Evolutionary conservation across 768 basidiomycete genomes (phyloP), one percentile per base, ranked within the genome.

Genomic region (Panaeolus cyanescens): DNA sequence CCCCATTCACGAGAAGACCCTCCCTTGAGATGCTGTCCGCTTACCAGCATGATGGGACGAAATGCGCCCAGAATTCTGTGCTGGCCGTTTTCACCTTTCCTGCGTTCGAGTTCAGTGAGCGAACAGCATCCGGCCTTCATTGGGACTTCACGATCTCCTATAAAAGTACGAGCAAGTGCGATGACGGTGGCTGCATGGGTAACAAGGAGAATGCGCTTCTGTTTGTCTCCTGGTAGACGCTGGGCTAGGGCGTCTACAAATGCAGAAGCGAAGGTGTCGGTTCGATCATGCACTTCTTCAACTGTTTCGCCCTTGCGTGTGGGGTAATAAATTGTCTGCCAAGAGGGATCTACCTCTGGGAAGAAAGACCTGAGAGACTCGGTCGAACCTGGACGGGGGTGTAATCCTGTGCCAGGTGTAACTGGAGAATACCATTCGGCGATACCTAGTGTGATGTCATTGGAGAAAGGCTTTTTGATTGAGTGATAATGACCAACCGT

Each of bases 361-460:
- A 90, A 86, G 75, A 83, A 82, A 1, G 72, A 54, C 13, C 75
- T 74, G n/a, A 94, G 79, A 12, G 77, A 78, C 1, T 75, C 54
- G 19, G 91, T 87, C 5, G 79, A 74, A 12, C 79, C 80, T 1
- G 92, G 91, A 3, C 91, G 87, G 2, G 92, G 92, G 65, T 93
- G 90, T 7, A 93, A 79, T 32, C 91, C 88, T 2, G 89, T 85
- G 31, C 85, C 82, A 0, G 86, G 84, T 2, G 71, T 71, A 32
- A 86, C 90, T 30, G 88, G 90, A 3, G 88, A 89, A 72, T 87
- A 92, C 92, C 92, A 94, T 72, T 93, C 91, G 3, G 85, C 82
- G 7, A 92, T 70, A 9, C 89, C 89, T 91, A 62, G 7, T 20
- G 31, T 33, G 19, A 56, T 25, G 32, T 50, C 45, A 50, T 28